Evolutionary conservation across 768 basidiomycete genomes (phyloP).

Genomic region (Plicaturopsis crispa): DNA sequence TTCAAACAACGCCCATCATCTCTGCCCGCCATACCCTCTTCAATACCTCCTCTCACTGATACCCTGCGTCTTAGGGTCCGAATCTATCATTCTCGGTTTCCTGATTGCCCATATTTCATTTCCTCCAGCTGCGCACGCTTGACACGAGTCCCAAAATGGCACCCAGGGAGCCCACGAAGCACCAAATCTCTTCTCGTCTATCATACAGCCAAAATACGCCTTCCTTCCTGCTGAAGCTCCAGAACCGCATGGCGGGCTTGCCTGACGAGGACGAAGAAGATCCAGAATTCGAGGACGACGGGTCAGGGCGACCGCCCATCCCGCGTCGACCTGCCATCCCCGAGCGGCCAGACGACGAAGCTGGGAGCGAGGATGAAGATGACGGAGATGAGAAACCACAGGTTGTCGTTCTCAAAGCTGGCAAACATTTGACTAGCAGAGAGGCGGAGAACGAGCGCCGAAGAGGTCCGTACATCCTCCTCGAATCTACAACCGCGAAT

Average conservation of each 20-base stretch:
- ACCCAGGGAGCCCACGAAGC: slow-evolving; percentile 51
- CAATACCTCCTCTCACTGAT: no score
- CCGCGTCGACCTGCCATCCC: slow-evolving; percentile 41
- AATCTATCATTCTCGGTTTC: no score
- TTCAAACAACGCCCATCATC: no score
- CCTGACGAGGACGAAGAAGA: slow-evolving; percentile 39
- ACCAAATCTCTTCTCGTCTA: slow-evolving; percentile 67
- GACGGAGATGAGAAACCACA: slow-evolving; percentile 51
- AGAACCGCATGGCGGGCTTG: slow-evolving; percentile 52
- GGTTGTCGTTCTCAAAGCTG: slow-evolving; percentile 59
- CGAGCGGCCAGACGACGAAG: slow-evolving; percentile 34
- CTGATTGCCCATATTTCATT: no score
- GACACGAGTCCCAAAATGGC: no score
- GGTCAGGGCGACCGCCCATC: slow-evolving; percentile 42
- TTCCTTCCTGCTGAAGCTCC: slow-evolving; percentile 57
- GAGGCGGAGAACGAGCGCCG: slow-evolving; percentile 52
- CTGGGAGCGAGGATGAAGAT: slow-evolving; percentile 46
- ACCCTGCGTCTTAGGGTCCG: no score
- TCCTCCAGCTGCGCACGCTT: no score
- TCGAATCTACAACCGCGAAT: slow-evolving; percentile 1
- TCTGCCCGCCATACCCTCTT: no score
- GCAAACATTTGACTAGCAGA: slow-evolving; percentile 51
- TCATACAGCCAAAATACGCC: slow-evolving; percentile 57
- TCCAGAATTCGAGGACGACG: slow-evolving; percentile 36
- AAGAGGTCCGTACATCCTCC: slow-evolving; percentile 29